Evolutionary conservation across 441 rosid genomes (phyloP), one percentile per base, ranked within the genome.

Genomic region (Adansonia madagascariensis): DNA sequence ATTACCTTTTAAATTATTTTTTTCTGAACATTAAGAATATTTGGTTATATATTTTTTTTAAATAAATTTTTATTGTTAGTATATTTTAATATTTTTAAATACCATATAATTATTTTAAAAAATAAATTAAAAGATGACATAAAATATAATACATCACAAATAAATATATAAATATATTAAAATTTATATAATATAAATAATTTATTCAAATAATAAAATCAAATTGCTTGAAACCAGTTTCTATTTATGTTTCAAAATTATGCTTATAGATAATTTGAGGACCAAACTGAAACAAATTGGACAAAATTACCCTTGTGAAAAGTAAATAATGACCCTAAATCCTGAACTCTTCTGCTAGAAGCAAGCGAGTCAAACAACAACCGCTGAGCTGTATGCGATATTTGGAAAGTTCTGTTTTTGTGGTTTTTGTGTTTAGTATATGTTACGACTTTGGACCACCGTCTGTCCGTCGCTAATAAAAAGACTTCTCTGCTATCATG

Each of bases 371-470:
- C 31, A 27, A 27, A 27, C 31, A 27, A 27, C 82, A 75, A 79
- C 2, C 3, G 64, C 41, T 60, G 24, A 24, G 64, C 64, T 60
- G 64, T 22, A 24, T 3, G 14, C n/a, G 64, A 60, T 78, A 61
- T 43, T 75, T 27, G 82, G 82, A 73, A 82, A 82, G 71, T 76
- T 53, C 76, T 73, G 80, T 63, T 12, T 31, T 59, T 55, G 39
- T 20, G 44, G 52, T 10, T 47, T 11, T 59, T 57, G 49, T 68
- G 22, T 74, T 60, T 63, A 67, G 71, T 63, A 31, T 31, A 41
- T 24, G 39, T 56, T 75, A 79, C 87, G 86, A 80, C 77, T 82
- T 77, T 81, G 91, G 88, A 86, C 89, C 89, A 86, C 87, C 89
- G 82, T 81, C 88, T 1, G 76, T 78, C 27, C 91, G 83, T 27